Base-by-base conservation (phyloP, 192 early-diverging fungal genomes). In the Endogone sp. region DNA sequence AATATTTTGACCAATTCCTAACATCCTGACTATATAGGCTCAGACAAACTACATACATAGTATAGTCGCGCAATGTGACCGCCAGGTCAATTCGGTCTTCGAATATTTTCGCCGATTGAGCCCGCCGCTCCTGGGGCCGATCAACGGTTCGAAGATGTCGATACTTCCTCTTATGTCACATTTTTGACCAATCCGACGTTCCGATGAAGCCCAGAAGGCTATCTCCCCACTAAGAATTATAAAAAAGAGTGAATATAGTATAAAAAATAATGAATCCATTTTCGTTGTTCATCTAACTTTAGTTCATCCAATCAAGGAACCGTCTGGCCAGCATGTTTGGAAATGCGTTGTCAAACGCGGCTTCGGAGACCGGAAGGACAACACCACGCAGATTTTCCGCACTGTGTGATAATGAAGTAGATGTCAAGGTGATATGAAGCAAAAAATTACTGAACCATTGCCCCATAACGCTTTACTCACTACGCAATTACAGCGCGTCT, bases 401-500 rank as follows among this genome's bases (percentile, higher is more conserved):
- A 71, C 62, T 71, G 25, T 29, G 25, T 44, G 20, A 56, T 11
- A 59, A 68, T n/a, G 29, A 6, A 44, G 21, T 22, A 64, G 44
- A 23, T 64, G 1, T 49, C 37, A 49, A 49, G 37, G 37, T 49
- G 37, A 49, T 49, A 49, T 49, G 37, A 49, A 49, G 37, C 37
- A 44, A 44, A 44, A 44, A 44, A 44, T 44, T 44, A 21, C 26
- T 55, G 30, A n/a, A 44, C 37, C 37, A 44, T 44, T 44, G 37
- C 37, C 37, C n/a, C 37, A 13, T 44, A 13, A 44, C 37, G 37
- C 26, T 64, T 64, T 16, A 70, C 62, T 70, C 22, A 70, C 69
- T 70, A 70, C 37, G 62, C 58, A 29, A 71, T 29, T 27, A 71
- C 56, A 65, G 63, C 58, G 22, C 65, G 65, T 61, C 71, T 72